phyloP scores from a whole-genome alignment of 225 moss, liverwort and hornwort species.

The Physcomitrellopsis africana region DNA sequence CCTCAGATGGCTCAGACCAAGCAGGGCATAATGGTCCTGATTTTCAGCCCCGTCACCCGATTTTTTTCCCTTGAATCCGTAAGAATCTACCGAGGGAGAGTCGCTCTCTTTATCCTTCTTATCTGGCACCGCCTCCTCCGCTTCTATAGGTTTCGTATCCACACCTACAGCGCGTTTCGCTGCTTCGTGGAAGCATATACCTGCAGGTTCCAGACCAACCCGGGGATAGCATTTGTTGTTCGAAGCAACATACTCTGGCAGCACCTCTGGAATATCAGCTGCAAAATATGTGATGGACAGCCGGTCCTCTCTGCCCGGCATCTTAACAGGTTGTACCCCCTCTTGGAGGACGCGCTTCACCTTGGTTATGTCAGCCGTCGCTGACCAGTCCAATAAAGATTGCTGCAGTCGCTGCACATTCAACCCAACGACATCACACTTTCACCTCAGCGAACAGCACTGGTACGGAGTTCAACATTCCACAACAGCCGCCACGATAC shows the following conservation, averaged over 20 bases:
- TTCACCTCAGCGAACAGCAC: neutral
- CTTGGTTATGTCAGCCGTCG: neutral
- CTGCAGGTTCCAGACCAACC: conserved; percentile 74
- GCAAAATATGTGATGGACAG: conserved; percentile 70
- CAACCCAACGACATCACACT: conserved; percentile 12
- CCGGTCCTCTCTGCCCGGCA: conserved; percentile 80
- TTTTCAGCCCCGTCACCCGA: conserved; percentile 71
- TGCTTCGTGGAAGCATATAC: conserved; percentile 71
- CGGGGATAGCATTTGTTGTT: conserved; percentile 66
- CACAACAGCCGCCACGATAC: too few relatives aligned
- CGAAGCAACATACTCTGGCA: conserved; percentile 69
- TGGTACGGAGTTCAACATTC: too few relatives aligned
- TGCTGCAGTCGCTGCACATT: conserved; percentile 17
- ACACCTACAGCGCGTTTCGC: conserved; percentile 73
- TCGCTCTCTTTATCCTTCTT: conserved; percentile 69
- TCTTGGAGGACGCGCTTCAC: neutral
- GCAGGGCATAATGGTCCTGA: conserved; percentile 91
- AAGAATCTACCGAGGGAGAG: conserved; percentile 81
- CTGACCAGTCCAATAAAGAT: neutral
- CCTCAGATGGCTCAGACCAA: conserved; percentile 86
- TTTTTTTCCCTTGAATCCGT: conserved; percentile 92
- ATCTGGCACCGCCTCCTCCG: conserved; percentile 46
- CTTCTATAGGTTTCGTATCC: conserved; percentile 34
- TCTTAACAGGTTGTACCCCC: conserved; percentile 41
- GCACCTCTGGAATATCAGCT: conserved; percentile 61